Evolutionary conservation across 192 early-diverging fungal genomes (phyloP).

Genomic region (Podila verticillata): DNA sequence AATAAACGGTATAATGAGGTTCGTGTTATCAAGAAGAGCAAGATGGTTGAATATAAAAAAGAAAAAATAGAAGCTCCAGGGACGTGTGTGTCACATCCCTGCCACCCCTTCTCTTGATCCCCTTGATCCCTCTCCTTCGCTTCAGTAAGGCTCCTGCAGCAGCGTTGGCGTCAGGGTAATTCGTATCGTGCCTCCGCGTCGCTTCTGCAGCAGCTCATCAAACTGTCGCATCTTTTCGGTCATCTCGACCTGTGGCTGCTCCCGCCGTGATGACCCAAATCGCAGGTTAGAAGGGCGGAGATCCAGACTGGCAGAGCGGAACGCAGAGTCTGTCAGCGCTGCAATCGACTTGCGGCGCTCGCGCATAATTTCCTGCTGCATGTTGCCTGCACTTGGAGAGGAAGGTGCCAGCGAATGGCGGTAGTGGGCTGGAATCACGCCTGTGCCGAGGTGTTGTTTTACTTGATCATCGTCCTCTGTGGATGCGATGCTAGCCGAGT

Average conservation of each 20-base stretch:
- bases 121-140: background rate
- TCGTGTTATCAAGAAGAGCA: too few relatives aligned
- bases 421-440: background rate
- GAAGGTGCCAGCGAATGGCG: background rate
- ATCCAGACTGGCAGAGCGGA: conserved; percentile 27
- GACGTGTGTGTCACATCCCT: background rate
- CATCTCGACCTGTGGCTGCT: conserved; percentile 19
- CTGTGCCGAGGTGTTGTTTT: background rate
- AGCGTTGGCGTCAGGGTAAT: conserved; percentile 37
- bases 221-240: conserved; percentile 48
- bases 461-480: background rate
- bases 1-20: too few relatives aligned
- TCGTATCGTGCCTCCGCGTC: conserved; percentile 27
- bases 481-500: conserved; percentile 2
- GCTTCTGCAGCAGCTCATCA: conserved; percentile 35
- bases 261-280: background rate
- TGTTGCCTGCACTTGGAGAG: background rate
- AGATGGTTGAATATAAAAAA: background rate
- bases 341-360: conserved; percentile 48
- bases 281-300: conserved; percentile 7
- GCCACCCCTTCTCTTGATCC: background rate
- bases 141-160: conserved; percentile 29
- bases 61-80: background rate
- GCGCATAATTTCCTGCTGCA: conserved; percentile 30
- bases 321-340: conserved; percentile 12